A percentile compares a stretch with the other conserved stretches of the same genome.
phyloP scores from a whole-genome alignment of 1,284 basidiomycete genomes.

The Trichosporon faecale region DNA sequence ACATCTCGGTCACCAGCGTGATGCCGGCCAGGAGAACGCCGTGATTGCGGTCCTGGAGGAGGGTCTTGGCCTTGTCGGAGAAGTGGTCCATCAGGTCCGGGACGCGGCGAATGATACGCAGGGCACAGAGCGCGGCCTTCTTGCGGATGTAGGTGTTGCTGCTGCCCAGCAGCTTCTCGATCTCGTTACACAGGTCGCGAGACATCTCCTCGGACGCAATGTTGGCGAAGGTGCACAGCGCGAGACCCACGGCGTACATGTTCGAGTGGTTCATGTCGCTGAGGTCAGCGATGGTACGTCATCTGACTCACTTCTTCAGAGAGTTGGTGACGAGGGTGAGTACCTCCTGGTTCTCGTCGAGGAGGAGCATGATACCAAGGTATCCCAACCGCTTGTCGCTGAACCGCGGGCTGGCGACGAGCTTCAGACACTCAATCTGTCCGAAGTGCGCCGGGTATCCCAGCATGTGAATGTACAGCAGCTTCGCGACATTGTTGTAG shows the following conservation, averaged over 20 bases:
- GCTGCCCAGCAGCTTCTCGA: constrained; percentile 94
- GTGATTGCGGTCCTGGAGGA: constrained; percentile 94
- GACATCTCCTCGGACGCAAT: constrained; percentile 99
- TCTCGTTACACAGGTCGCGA: constrained; percentile 90
- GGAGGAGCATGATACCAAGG: constrained; percentile 92
- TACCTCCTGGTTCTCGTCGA: constrained; percentile 98
- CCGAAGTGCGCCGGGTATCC: constrained; percentile 99
- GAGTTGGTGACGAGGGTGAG: constrained; percentile 97
- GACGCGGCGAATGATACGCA: constrained; percentile 92
- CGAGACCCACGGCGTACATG: constrained; percentile 97
- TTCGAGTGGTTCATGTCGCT: constrained; percentile 99
- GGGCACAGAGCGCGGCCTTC: constrained; percentile 97
- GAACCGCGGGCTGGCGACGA: constrained; percentile 96
- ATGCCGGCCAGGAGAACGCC: constrained; percentile 91
- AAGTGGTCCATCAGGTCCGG: constrained; percentile 97
- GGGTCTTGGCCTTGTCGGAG: constrained; percentile 77
- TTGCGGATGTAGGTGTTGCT: constrained; percentile 99
- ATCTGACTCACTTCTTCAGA: constrained; percentile 80
- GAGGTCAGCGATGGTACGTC: constrained; percentile 4
- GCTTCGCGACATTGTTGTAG: constrained; percentile 96
- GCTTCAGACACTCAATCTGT: constrained; percentile 98
- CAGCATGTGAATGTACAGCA: constrained; percentile 99
- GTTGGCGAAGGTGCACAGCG: constrained; percentile 97
- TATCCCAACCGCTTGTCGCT: constrained; percentile 96
- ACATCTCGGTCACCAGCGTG: constrained; percentile 94